Conservation (phyloP, 495 filamentous ascomycete species). For the Talaromyces proteolyticus region DNA sequence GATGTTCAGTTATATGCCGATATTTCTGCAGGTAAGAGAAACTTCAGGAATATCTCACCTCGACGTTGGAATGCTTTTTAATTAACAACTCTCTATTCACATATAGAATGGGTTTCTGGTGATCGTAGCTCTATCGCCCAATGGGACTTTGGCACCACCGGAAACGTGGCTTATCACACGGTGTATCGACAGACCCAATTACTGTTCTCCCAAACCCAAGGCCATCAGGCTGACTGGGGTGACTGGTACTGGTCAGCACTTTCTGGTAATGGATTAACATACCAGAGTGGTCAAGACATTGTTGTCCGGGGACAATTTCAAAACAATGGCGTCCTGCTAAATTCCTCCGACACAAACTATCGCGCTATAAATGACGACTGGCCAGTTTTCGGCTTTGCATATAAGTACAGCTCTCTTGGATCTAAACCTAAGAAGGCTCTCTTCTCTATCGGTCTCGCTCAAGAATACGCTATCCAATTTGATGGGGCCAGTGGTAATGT, state of each 20-base stretch:
- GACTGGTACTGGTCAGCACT: slow-evolving; percentile 52
- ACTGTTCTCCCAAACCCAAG: slow-evolving; percentile 40
- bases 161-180: slow-evolving; percentile 43
- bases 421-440: slow-evolving; percentile 27
- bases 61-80: not conserved
- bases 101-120: slow-evolving; percentile 52
- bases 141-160: slow-evolving; percentile 45
- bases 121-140: slow-evolving; percentile 40
- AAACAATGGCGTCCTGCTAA: slow-evolving; percentile 35
- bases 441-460: slow-evolving; percentile 48
- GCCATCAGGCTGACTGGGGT: slow-evolving; percentile 54
- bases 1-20: slow-evolving; percentile 55
- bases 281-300: slow-evolving; percentile 41
- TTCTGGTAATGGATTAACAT: slow-evolving; percentile 24
- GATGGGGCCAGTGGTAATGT: slow-evolving; percentile 26
- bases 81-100: not conserved
- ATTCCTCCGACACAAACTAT: slow-evolving; percentile 44
- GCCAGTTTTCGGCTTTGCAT: slow-evolving; percentile 50
- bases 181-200: slow-evolving; percentile 46
- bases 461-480: slow-evolving; percentile 47
- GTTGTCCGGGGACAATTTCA: slow-evolving; percentile 43
- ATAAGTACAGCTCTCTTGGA: slow-evolving; percentile 40
- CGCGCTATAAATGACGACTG: slow-evolving; percentile 43
- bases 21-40: slow-evolving; percentile 48
- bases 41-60: not conserved